Conservation (phyloP, 2,329 filamentous ascomycete species). For the Colletotrichum tanaceti region DNA sequence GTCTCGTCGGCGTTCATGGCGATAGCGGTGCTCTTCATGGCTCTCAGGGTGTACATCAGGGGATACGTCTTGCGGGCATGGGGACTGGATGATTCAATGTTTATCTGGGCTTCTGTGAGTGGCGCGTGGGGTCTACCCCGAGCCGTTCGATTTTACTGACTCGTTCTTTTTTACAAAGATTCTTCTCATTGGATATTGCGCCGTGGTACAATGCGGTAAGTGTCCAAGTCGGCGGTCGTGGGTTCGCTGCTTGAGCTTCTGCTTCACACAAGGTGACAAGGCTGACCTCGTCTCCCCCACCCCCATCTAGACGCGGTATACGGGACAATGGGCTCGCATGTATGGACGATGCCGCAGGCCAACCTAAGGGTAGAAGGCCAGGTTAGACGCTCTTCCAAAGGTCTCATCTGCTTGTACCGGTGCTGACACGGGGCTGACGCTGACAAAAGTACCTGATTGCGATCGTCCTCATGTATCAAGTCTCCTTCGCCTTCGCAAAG, state of each 20-base stretch:
- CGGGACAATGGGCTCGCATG: neutral
- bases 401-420: neutral
- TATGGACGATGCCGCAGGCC: neutral
- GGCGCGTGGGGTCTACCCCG: neutral
- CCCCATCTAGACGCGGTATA: neutral
- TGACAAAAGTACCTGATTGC: constrained; percentile 4
- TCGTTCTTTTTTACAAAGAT: neutral
- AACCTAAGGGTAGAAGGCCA: neutral
- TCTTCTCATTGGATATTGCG: neutral
- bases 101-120: constrained; percentile 12
- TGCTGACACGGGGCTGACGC: neutral
- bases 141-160: neutral
- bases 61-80: constrained; percentile 44
- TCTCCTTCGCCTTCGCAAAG: constrained; percentile 48
- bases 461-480: constrained; percentile 47
- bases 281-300: neutral
- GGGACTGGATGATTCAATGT: constrained; percentile 44
- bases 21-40: neutral
- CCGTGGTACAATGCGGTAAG: neutral
- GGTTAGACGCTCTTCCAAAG: neutral
- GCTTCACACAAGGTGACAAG: too few relatives aligned
- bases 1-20: constrained; percentile 3
- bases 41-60: constrained; percentile 41
- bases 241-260: neutral
- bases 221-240: neutral